Conservation (phyloP, 1,284 basidiomycete species). For the Ganoderma multipileum region DNA sequence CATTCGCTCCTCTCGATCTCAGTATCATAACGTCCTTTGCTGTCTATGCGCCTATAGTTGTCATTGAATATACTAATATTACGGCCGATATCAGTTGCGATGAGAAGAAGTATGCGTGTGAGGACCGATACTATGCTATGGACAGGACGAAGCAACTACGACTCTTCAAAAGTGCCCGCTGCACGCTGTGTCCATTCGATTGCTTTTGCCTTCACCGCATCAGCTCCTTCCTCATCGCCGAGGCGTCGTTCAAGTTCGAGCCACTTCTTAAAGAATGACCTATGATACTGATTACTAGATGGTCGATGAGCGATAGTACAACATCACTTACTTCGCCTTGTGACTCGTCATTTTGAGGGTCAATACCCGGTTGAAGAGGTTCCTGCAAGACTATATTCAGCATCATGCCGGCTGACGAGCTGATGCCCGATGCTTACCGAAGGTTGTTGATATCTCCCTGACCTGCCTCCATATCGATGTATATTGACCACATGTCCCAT, state of each 20-base stretch:
- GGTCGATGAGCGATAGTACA: too few species aligned
- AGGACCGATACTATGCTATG: constrained; percentile 21
- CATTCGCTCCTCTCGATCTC: constrained; percentile 51
- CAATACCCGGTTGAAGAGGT: constrained; percentile 86
- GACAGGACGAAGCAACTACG: constrained; percentile 39
- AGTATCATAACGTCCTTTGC: constrained; percentile 43
- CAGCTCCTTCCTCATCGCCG: constrained; percentile 87
- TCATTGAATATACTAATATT: constrained; percentile 34
- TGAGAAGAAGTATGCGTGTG: neutral
- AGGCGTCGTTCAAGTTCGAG: constrained; percentile 86
- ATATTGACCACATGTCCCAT: constrained; percentile 96
- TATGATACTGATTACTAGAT: constrained; percentile 37
- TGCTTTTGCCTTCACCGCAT: constrained; percentile 86
- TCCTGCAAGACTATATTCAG: constrained; percentile 49
- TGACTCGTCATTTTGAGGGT: constrained; percentile 90
- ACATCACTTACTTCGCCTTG: constrained; percentile 81
- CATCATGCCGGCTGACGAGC: neutral
- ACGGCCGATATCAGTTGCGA: constrained; percentile 14
- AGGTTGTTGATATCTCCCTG: constrained; percentile 80
- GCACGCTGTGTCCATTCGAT: constrained; percentile 84
- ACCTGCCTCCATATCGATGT: constrained; percentile 94
- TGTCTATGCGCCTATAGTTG: constrained; percentile 36
- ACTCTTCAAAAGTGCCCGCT: constrained; percentile 33
- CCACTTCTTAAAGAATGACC: constrained; percentile 98
- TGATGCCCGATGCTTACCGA: constrained; percentile 51